Evolutionary conservation across 345 rosid genomes (phyloP).

Genomic region (Limnanthes douglasii): DNA sequence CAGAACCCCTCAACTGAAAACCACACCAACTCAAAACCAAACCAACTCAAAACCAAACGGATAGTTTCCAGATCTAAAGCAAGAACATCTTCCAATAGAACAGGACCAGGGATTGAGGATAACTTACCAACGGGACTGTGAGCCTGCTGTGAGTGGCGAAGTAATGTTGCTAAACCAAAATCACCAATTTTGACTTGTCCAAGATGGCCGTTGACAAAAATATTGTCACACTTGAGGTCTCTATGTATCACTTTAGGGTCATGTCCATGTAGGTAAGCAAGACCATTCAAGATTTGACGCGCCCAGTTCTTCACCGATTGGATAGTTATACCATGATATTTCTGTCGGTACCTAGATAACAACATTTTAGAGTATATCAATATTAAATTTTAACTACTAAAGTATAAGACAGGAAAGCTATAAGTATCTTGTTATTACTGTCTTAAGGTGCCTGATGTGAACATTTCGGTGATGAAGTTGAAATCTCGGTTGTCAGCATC

Average conservation of each 20-base stretch:
- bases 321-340: slow-evolving; percentile 46
- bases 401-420: background rate
- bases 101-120: background rate
- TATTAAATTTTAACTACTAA: background rate
- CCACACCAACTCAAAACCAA: too few species aligned
- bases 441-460: slow-evolving; percentile 91
- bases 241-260: slow-evolving; percentile 93
- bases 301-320: slow-evolving; percentile 82
- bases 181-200: slow-evolving; percentile 94
- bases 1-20: background rate
- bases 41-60: background rate
- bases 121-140: slow-evolving; percentile 74
- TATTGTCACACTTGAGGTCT: slow-evolving; percentile 90
- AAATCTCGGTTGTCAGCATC: slow-evolving; percentile 58
- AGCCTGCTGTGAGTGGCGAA: slow-evolving; percentile 54
- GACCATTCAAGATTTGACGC: slow-evolving; percentile 68
- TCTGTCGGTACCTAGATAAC: slow-evolving; percentile 67
- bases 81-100: background rate
- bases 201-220: slow-evolving; percentile 90
- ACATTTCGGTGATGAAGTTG: slow-evolving; percentile 88
- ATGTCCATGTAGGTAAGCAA: slow-evolving; percentile 54
- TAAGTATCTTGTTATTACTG: slow-evolving; percentile 22
- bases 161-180: slow-evolving; percentile 81
- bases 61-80: too few species aligned
- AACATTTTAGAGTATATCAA: too few species aligned